Conservation (phyloP, 805 yeast genomes). For the Candida succiphila region DNA sequence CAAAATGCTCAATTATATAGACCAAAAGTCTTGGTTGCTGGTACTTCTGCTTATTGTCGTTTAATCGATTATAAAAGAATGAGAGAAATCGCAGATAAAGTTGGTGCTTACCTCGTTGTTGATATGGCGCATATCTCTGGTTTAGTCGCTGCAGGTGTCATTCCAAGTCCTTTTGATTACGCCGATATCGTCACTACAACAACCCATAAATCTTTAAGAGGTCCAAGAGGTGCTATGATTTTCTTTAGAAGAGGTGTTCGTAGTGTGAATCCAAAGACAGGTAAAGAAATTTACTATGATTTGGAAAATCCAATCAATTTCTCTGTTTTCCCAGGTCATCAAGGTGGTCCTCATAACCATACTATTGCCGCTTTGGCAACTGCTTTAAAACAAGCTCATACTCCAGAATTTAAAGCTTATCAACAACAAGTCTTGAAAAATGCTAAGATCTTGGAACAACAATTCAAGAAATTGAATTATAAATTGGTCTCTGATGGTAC, state of each 20-base stretch:
- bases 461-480: conserved; percentile 65
- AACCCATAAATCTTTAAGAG: conserved; percentile 96
- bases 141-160: conserved; percentile 89
- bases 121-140: conserved; percentile 99
- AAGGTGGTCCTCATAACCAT: conserved; percentile 99
- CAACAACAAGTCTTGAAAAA: conserved; percentile 82
- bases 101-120: conserved; percentile 90
- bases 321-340: conserved; percentile 99
- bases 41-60: conserved; percentile 97
- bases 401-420: conserved; percentile 86
- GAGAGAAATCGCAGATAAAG: conserved; percentile 93
- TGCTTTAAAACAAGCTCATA: conserved; percentile 87
- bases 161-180: conserved; percentile 92
- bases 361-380: conserved; percentile 96
- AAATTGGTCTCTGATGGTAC: conserved; percentile 89
- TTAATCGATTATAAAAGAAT: conserved; percentile 93
- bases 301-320: conserved; percentile 93
- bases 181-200: conserved; percentile 98
- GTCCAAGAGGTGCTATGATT: conserved; percentile 99
- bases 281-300: conserved; percentile 84
- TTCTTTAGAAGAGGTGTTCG: conserved; percentile 96
- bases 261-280: conserved; percentile 78
- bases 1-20: conserved; percentile 85
- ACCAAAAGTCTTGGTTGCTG: conserved; percentile 95
- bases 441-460: conserved; percentile 73